Evolutionary conservation across 306 rosid species (phyloP).

Genomic region (Cyclanthera cordifolia): DNA sequence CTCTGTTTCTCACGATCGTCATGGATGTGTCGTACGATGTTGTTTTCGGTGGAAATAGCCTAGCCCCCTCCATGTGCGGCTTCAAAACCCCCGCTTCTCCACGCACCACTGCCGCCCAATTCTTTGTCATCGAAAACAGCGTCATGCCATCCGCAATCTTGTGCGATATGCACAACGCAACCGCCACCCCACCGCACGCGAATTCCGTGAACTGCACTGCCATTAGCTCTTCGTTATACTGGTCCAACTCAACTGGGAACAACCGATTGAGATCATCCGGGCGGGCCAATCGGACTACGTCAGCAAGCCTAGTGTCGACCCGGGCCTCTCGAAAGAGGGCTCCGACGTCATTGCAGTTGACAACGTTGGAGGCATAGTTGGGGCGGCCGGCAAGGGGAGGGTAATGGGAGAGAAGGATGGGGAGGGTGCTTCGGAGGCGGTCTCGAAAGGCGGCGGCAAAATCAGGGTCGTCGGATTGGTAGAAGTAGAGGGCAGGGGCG

Average conservation of each 20-base stretch:
- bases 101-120: constrained; percentile 33
- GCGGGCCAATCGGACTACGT: constrained; percentile 23
- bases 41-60: constrained; percentile 42
- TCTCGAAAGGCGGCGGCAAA: neutral
- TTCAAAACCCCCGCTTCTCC: neutral
- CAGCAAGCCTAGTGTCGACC: constrained; percentile 25
- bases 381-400: constrained; percentile 7
- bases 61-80: constrained; percentile 32
- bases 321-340: neutral
- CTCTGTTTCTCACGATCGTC: constrained; percentile 23
- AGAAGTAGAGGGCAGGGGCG: constrained; percentile 8
- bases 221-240: constrained; percentile 22
- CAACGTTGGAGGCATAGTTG: neutral
- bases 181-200: constrained; percentile 40
- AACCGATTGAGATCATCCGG: constrained; percentile 32
- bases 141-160: constrained; percentile 43
- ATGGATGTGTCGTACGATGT: constrained; percentile 21
- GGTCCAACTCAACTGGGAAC: constrained; percentile 32
- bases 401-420: neutral
- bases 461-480: neutral
- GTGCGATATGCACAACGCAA: constrained; percentile 43
- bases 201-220: constrained; percentile 46
- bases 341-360: constrained; percentile 5
- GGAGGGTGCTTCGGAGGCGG: neutral
- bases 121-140: constrained; percentile 23